Base-by-base conservation (phyloP, 108 stramenopile species). In the Fragilaria radians region DNA sequence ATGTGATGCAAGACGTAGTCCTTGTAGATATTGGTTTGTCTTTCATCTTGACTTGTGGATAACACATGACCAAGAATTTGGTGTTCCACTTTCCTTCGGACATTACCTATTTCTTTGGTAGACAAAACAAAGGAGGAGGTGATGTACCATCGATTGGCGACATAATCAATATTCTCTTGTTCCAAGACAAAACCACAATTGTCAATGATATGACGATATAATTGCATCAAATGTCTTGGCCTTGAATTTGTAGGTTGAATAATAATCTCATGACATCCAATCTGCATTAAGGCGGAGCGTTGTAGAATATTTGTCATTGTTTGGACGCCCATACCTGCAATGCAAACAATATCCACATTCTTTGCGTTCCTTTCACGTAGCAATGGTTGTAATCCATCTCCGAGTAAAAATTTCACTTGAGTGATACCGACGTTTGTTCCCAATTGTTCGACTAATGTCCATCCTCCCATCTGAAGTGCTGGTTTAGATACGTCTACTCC, bases 291-390 rank as follows among this genome's bases (percentile, higher is more conserved):
- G 2, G 59, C 59, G 32, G 33, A 27, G 18, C 31, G 32, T 63
- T 65, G 49, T 22, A 62, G 24, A 19, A 92, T 48, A 14, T 88
- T 86, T 19, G 82, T 59, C 81, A 92, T 88, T 0, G 85, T 86
- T 30, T 70, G 63, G 9, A 81, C 81, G 0, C 90, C 90, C 83
- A 92, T 92, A 25, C 90, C 90, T 22, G 90, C 85, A 29, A 92
- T 78, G 46, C 85, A 79, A 42, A 92, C 48, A 3, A 63, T 70
- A 63, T 92, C 83, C 5, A 79, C 83, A 60, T 92, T 83, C 19
- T 71, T 73, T 11, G 7, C 36, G n/a, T n/a, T n/a, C n/a, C n/a
- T n/a, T n/a, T n/a, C n/a, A n/a, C n/a, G n/a, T 14, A 42, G 14
- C 14, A 42, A 11, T 25, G 52, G 55, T 32, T 77, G 32, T 60